phyloP scores from a whole-genome alignment of 2,329 filamentous ascomycete species.

The Exophiala lecanii-corni region DNA sequence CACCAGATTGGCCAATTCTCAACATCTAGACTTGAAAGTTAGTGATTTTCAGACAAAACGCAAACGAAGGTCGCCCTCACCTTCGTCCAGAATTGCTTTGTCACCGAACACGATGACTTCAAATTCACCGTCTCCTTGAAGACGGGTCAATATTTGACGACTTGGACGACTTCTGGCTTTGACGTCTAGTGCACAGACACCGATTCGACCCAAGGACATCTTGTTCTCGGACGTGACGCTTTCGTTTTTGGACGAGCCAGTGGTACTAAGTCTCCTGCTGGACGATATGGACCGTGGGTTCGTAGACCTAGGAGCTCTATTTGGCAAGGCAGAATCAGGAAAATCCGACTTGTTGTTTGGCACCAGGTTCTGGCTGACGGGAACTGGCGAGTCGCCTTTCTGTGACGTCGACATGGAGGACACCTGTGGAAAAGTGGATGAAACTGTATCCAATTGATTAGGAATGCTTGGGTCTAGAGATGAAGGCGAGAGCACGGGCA shows the following conservation, averaged over 20 bases:
- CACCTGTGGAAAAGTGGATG: constrained; percentile 13
- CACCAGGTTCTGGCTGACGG: constrained; percentile 11
- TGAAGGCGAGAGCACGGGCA: constrained; percentile 25
- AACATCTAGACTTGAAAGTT: constrained; percentile 55
- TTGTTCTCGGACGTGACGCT: constrained; percentile 15
- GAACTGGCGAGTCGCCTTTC: constrained; percentile 10
- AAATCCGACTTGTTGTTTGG: constrained; percentile 9
- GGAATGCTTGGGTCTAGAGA: constrained; percentile 16
- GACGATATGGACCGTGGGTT: constrained; percentile 24
- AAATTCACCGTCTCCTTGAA: constrained; percentile 87
- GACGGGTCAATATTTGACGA: constrained; percentile 86
- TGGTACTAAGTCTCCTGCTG: constrained; percentile 24
- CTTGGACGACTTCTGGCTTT: constrained; percentile 97
- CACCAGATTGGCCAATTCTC: constrained; percentile 92
- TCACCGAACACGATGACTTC: constrained; percentile 97
- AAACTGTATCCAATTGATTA: constrained; percentile 21
- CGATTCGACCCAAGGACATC: constrained; percentile 61
- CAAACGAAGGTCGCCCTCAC: too few species aligned
- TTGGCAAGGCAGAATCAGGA: constrained; percentile 17
- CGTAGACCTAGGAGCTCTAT: constrained; percentile 17
- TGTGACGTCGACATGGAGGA: constrained; percentile 8
- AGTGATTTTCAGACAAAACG: too few species aligned
- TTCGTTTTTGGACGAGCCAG: constrained; percentile 24
- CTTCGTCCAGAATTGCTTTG: constrained; percentile 96
- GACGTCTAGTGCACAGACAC: constrained; percentile 89